Conservation (phyloP, 108 stramenopile species). For the Nitzschia sp. region DNA sequence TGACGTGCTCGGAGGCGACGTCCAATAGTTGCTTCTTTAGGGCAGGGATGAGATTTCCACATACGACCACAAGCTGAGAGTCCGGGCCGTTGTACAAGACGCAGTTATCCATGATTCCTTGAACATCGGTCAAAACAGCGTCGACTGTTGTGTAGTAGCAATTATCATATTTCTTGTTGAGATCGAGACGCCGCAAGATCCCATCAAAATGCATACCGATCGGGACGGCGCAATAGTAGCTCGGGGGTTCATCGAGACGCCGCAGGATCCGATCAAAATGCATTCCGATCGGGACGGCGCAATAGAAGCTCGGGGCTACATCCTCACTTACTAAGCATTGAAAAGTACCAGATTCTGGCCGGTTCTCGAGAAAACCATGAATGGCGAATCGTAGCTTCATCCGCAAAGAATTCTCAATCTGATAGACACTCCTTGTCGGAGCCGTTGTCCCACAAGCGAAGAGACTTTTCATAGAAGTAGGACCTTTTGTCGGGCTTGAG, state of each 20-base stretch:
- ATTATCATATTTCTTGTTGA: neutral
- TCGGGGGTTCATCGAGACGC: too few relatives aligned
- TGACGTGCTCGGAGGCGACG: constrained; percentile 13
- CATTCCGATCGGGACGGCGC: constrained; percentile 56
- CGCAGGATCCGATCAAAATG: constrained; percentile 41
- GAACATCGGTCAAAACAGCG: constrained; percentile 43
- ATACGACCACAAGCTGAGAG: constrained; percentile 32
- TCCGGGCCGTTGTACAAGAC: constrained; percentile 60
- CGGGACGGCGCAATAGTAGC: too few relatives aligned
- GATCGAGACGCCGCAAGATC: too few relatives aligned
- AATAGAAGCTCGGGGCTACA: constrained; percentile 49
- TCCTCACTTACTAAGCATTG: constrained; percentile 33
- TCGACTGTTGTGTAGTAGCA: constrained; percentile 57
- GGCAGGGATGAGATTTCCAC: constrained; percentile 8
- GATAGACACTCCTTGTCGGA: constrained; percentile 2
- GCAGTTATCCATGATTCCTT: constrained; percentile 51
- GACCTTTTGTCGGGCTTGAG: neutral
- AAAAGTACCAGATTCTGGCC: constrained; percentile 1
- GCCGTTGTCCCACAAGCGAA: neutral
- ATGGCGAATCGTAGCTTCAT: constrained; percentile 13
- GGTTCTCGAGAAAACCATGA: constrained; percentile 5
- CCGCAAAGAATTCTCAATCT: constrained; percentile 2
- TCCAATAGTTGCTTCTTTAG: constrained; percentile 12
- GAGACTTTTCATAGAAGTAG: neutral
- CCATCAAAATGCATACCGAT: too few relatives aligned